Conservation (phyloP, 164 flowering plant genomes). For the Macadamia tetraphylla region DNA sequence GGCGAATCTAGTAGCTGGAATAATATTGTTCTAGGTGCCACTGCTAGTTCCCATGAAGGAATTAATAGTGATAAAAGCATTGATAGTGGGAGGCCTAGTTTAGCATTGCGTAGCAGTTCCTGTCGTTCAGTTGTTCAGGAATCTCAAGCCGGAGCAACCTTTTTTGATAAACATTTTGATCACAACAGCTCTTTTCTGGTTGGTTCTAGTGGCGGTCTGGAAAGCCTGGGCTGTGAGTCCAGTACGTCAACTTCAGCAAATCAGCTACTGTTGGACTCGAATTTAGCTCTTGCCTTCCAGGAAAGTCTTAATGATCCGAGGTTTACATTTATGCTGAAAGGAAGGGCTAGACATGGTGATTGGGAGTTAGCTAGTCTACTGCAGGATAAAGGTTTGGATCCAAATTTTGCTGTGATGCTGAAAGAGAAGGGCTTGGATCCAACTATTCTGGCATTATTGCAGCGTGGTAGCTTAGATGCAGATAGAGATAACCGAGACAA, state of each 20-base stretch:
- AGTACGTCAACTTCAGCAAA: slow-evolving; percentile 72
- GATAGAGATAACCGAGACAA: slow-evolving; percentile 90
- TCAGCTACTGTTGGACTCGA: slow-evolving; percentile 68
- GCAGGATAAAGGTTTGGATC: slow-evolving; percentile 95
- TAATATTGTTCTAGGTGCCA: slow-evolving; percentile 33
- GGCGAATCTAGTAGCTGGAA: slow-evolving; percentile 64
- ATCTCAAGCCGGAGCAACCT: slow-evolving; percentile 49
- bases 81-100: slow-evolving; percentile 96
- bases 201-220: slow-evolving; percentile 82
- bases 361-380: slow-evolving; percentile 61
- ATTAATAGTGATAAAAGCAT: slow-evolving; percentile 84
- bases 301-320: slow-evolving; percentile 88
- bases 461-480: slow-evolving; percentile 97
- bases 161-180: slow-evolving; percentile 51
- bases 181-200: slow-evolving; percentile 44
- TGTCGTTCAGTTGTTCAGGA: slow-evolving; percentile 88
- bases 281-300: slow-evolving; percentile 75
- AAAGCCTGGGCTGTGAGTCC: slow-evolving; percentile 85
- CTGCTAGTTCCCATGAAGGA: slow-evolving; percentile 63
- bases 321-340: slow-evolving; percentile 74
- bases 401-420: slow-evolving; percentile 98
- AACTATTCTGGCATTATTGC: slow-evolving; percentile 81
- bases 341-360: slow-evolving; percentile 66
- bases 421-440: slow-evolving; percentile 94
- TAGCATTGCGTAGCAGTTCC: slow-evolving; percentile 77